Base-by-base conservation (phyloP, 768 basidiomycete species). In the Fibroporia radiculosa region DNA sequence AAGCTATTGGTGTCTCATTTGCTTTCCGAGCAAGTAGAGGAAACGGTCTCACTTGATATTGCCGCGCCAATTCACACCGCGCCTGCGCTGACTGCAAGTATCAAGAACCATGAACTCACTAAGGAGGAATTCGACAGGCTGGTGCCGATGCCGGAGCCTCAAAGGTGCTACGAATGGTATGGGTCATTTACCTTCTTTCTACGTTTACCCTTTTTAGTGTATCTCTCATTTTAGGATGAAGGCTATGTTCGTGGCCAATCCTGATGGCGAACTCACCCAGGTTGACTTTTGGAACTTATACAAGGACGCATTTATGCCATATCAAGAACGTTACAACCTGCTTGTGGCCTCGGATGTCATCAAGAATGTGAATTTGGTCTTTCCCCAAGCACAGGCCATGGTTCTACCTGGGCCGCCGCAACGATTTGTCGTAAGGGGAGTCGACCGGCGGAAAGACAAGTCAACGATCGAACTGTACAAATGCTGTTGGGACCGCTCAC, bases 281-380 rank as follows among this genome's bases (percentile, higher is more conserved):
- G 91, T 95, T 26, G 83, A 89, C 44, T 90, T 99, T 57, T 99
- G 95, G 93, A 90, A 79, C 45, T 73, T 93, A 11, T 99, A 99
- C 66, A 83, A 85, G 50, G 84, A 87, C 47, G 78, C 78, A 1
- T 96, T 97, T 55, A 65, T 74, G 1, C 77, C 80, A 1, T 72
- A 70, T 56, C 61, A 72, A 47, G 75, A 78, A 1, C 70, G 70
- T 44, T 69, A 77, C 46, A 75, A 77, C 10, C 66, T 90, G 34
- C 75, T 93, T 2, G 77, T 81, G 2, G 93, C 96, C 0, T 84
- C 89, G 1, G 95, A 99, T 34, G 88, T 96, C 39, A 97, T 99
- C 62, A 93, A 95, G 64, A 88, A 87, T 50, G 88, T 93, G 49
- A 89, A 78, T 39, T 66, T 77, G 8, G 84, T 93, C 22, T 95